Conservation (phyloP, 371 early-diverging fungal species). For the Basidiobolus meristosporus region DNA sequence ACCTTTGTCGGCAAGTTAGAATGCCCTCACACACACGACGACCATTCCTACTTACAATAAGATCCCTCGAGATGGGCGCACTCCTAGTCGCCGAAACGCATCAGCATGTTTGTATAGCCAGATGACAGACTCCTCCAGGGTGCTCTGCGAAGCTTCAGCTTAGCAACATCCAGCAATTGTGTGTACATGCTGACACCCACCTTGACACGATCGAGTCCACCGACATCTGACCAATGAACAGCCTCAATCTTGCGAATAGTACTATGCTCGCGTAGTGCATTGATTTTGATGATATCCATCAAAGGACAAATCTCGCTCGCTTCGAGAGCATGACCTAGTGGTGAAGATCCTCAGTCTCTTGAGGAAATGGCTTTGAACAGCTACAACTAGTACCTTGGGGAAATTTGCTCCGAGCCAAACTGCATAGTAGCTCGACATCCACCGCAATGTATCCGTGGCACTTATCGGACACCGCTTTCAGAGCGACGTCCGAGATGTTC, state of each 20-base stretch:
- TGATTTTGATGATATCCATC: slow-evolving; percentile 13
- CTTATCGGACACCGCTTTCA: slow-evolving; percentile 10
- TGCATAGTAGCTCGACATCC: slow-evolving; percentile 27
- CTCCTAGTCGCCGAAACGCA: slow-evolving; percentile 37
- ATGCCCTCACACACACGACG: neutral
- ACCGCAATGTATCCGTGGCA: slow-evolving; percentile 35
- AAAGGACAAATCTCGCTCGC: slow-evolving; percentile 7
- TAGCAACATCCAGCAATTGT: neutral
- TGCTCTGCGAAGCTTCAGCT: neutral
- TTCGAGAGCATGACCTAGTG: slow-evolving; percentile 1
- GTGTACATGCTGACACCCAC: slow-evolving; percentile 8
- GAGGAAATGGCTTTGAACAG: slow-evolving; percentile 3
- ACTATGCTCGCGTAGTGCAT: slow-evolving; percentile 9
- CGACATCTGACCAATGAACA: slow-evolving; percentile 75
- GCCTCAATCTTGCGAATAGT: slow-evolving; percentile 27
- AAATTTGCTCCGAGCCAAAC: slow-evolving; percentile 9
- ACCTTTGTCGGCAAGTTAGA: slow-evolving; percentile 38
- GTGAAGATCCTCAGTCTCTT: slow-evolving; percentile 7
- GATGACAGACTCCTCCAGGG: slow-evolving; percentile 78
- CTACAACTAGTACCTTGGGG: neutral
- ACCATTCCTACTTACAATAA: slow-evolving; percentile 21
- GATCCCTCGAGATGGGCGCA: slow-evolving; percentile 46
- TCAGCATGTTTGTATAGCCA: slow-evolving; percentile 62
- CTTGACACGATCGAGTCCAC: slow-evolving; percentile 82
- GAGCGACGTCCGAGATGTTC: neutral